phyloP scores from a whole-genome alignment of 169 alveolate genomes.

The Plasmodium vivax region DNA sequence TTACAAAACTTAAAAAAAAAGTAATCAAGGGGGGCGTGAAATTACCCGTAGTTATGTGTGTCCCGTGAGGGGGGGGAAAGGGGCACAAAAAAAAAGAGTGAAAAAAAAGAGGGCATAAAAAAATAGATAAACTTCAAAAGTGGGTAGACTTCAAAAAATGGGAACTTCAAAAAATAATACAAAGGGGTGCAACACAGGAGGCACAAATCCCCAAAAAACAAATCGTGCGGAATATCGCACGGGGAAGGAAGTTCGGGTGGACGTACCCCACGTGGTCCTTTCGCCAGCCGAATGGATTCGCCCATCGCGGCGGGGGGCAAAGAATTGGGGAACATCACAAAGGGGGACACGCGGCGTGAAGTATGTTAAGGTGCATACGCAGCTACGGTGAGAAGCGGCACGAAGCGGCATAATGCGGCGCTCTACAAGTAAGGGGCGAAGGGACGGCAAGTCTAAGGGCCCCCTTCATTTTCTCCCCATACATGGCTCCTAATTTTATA shows the following conservation, averaged over 20 bases:
- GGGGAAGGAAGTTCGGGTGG: background rate
- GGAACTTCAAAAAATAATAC: background rate
- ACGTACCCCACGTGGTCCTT: background rate
- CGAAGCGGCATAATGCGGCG: background rate
- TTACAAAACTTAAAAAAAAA: conserved; percentile 1
- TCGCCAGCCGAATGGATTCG: background rate
- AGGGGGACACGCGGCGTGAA: background rate
- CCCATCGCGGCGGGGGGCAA: background rate
- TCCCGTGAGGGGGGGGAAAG: background rate
- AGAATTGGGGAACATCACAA: background rate
- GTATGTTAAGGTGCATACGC: background rate
- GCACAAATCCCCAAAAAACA: background rate
- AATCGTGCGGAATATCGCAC: background rate
- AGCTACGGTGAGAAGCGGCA: background rate
- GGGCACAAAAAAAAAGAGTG: background rate
- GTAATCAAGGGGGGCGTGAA: background rate
- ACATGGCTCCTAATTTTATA: background rate
- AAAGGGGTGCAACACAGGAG: background rate
- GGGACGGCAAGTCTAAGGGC: background rate
- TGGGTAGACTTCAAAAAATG: background rate
- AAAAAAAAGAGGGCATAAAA: background rate
- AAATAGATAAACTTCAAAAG: background rate
- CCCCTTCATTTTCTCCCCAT: background rate
- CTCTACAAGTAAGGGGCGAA: background rate
- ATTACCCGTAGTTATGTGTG: background rate